Base-by-base conservation (phyloP, 768 basidiomycete genomes). In the Scleroderma citrinum region DNA sequence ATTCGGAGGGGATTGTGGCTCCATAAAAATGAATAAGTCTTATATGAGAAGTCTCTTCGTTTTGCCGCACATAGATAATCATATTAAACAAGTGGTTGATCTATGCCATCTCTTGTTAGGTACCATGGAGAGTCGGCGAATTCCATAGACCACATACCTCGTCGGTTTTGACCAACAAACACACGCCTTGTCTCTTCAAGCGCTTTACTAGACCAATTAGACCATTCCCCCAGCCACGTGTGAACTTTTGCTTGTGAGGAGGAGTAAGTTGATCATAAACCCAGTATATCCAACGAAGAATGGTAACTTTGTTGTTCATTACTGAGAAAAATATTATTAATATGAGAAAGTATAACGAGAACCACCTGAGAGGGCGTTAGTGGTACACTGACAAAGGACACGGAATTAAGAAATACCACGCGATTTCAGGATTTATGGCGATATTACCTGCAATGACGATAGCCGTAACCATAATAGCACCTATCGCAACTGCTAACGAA, bases 11-110 rank as follows among this genome's bases (percentile, higher is more conserved):
- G 21, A 81, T 69, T 26, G 76, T 77, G 20, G 66, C 69, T 23
- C 81, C 74, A 49, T 75, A 71, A 56, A 85, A 86, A 56, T 87
- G 83, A 3, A 87, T 72, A 12, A 88, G 74, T 64, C 85, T 85
- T 48, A 88, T 56, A 55, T 77, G 73, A 0, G 82, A 75, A 0
- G 87, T 88, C 55, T 82, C 80, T 61, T 89, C 86, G 56, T 85
- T 87, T 48, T 72, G 69, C 36, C 70, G 66, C 2, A 86, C 82
- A 54, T 88, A 88, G 12, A 81, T 64, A 24, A 87, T 70, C 73
- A 82, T 81, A 44, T 77, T 75, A 50, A 86, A 78, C 3, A 88
- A 55, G 31, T 71, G 69, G 55, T 84, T 79, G 54, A 88, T 85
- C 87, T 89, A 43, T 34, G 10, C 21, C 39, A 21, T 23, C 7